phyloP scores from a whole-genome alignment of 2,329 filamentous ascomycete genomes.

The Rutstroemia sp. region DNA sequence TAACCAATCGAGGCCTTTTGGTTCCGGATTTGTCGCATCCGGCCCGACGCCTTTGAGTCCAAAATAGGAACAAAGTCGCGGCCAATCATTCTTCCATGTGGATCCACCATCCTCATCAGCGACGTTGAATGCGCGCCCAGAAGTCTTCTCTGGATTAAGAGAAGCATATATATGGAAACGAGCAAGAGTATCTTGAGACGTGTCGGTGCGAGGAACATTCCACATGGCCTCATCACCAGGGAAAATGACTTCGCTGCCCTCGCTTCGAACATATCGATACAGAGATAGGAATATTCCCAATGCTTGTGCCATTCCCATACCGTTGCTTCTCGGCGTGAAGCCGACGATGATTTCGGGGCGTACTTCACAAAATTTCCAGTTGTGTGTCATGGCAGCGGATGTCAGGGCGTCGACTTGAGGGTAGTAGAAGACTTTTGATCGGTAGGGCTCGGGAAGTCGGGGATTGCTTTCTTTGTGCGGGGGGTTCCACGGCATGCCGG shows the following conservation, averaged over 20 bases:
- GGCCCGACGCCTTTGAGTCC: background rate
- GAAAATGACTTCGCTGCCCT: background rate
- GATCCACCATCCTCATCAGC: background rate
- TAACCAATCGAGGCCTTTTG: background rate
- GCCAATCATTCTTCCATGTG: background rate
- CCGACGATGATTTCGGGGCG: background rate
- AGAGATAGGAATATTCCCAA: background rate
- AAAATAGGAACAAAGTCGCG: background rate
- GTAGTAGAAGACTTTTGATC: background rate
- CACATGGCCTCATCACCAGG: background rate
- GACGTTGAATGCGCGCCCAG: background rate
- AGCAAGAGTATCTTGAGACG: background rate
- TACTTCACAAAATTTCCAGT: background rate
- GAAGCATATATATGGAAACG: background rate
- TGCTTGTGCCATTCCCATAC: background rate
- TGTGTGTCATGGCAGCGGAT: background rate
- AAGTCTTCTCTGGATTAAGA: background rate
- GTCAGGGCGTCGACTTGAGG: background rate
- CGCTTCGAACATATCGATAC: background rate
- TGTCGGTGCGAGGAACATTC: background rate
- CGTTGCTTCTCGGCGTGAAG: background rate
- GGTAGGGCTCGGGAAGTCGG: background rate
- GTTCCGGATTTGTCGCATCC: background rate
- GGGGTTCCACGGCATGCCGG: background rate
- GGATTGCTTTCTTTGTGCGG: background rate